These are phyloP conservation scores for Sordariomycetes sp. DNA, from an alignment of 2,329 filamentous ascomycete genomes.

Conservation along the genomic window DNA sequence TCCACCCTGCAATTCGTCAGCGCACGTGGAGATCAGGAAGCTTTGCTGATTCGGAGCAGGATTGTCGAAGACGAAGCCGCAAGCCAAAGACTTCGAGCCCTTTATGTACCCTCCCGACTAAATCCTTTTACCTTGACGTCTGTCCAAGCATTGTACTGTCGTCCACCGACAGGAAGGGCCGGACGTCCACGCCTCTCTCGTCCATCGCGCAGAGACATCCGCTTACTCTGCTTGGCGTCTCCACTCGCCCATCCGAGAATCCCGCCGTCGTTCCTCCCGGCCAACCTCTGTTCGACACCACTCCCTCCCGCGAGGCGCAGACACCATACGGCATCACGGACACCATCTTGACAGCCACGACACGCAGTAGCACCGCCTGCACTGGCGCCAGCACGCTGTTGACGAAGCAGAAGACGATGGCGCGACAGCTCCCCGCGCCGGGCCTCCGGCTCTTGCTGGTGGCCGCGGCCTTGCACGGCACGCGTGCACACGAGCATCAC, in stretches of 20 bases:
- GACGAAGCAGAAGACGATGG: background rate
- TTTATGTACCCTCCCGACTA: too few relatives aligned
- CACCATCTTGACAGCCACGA: background rate
- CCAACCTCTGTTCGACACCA: background rate
- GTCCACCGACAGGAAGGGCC: too few relatives aligned
- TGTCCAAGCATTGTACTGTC: too few relatives aligned
- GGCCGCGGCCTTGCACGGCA: slow-evolving; percentile 6
- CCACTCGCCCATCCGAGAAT: background rate
- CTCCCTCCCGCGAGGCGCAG: background rate
- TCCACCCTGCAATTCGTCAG: background rate
- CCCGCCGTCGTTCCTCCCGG: background rate
- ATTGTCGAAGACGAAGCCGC: too few relatives aligned
- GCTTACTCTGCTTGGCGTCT: slow-evolving; percentile 1
- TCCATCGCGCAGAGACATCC: background rate
- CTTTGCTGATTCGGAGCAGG: too few relatives aligned
- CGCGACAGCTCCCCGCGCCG: background rate
- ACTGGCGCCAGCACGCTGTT: background rate
- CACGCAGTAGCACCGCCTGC: background rate
- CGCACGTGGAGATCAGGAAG: background rate
- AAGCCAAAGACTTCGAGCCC: too few relatives aligned
- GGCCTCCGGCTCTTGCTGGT: background rate
- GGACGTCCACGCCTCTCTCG: background rate
- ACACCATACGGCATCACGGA: background rate
- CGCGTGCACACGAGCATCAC: slow-evolving; percentile 35
- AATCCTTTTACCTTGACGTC: too few relatives aligned